Evolutionary conservation across 2,329 filamentous ascomycete species (phyloP).

Genomic region (Pestalotiopsis sp.): DNA sequence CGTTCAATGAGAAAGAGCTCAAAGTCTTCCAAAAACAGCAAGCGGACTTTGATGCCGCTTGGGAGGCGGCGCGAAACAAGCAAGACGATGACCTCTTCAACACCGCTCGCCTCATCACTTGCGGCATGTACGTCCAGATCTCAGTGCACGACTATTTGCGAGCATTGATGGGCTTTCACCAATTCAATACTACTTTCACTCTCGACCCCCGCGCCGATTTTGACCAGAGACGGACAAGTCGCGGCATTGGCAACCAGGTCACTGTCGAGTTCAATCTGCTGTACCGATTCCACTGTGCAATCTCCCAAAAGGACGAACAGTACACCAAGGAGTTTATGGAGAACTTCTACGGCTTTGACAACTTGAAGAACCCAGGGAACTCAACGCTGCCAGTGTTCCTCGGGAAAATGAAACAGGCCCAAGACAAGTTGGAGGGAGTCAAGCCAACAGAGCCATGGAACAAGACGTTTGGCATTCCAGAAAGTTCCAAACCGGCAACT

Average conservation of each 20-base stretch:
- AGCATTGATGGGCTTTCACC: constrained; percentile 60
- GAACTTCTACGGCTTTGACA: constrained; percentile 37
- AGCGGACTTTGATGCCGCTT: constrained; percentile 13
- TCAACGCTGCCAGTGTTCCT: constrained; percentile 15
- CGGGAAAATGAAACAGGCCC: constrained; percentile 5
- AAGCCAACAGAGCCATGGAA: constrained; percentile 17
- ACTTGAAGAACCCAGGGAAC: constrained; percentile 1
- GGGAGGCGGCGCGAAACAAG: constrained; percentile 30
- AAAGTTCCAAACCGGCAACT: constrained; percentile 4
- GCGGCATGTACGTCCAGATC: constrained; percentile 58
- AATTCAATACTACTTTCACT: constrained; percentile 59
- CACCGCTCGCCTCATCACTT: constrained; percentile 52
- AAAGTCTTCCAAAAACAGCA: constrained; percentile 10
- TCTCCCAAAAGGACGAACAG: constrained; percentile 59
- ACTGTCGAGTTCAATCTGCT: constrained; percentile 69
- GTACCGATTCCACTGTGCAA: constrained; percentile 65
- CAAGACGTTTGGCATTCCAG: constrained; percentile 22
- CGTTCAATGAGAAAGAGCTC: background rate
- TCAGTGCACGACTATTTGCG: constrained; percentile 60
- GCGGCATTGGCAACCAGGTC: constrained; percentile 66
- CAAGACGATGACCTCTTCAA: constrained; percentile 57
- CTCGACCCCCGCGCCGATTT: constrained; percentile 62
- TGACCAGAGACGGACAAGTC: constrained; percentile 44
- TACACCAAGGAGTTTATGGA: constrained; percentile 60
- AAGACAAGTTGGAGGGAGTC: too few relatives aligned